Evolutionary conservation across 345 rosid genomes (phyloP).

Genomic region (sweet orange (Citrus sinensis)): DVS_A1.0 CM039168.1:3620501-3621000

Average conservation of each 20-base stretch:
- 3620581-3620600: too few relatives aligned
- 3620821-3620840: background rate
- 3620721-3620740: background rate
- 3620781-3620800: too few relatives aligned
- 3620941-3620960: constrained; percentile 81
- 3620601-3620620: too few relatives aligned
- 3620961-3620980: constrained; percentile 65
- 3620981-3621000: constrained; percentile 90
- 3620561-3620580: too few relatives aligned
- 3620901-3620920: constrained; percentile 21
- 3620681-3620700: background rate
- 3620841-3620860: background rate
- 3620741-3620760: background rate
- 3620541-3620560: too few relatives aligned
- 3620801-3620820: background rate
- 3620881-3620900: constrained; percentile 11
- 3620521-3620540: too few relatives aligned
- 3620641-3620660: too few relatives aligned
- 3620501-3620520: too few relatives aligned
- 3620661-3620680: background rate
- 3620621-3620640: too few relatives aligned
- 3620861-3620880: background rate
- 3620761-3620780: background rate
- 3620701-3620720: background rate
- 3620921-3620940: constrained; percentile 71